Evolutionary conservation across 306 rosid genomes (phyloP), one percentile per base, ranked within the genome.

Genomic region (Prunus campanulata): DNA sequence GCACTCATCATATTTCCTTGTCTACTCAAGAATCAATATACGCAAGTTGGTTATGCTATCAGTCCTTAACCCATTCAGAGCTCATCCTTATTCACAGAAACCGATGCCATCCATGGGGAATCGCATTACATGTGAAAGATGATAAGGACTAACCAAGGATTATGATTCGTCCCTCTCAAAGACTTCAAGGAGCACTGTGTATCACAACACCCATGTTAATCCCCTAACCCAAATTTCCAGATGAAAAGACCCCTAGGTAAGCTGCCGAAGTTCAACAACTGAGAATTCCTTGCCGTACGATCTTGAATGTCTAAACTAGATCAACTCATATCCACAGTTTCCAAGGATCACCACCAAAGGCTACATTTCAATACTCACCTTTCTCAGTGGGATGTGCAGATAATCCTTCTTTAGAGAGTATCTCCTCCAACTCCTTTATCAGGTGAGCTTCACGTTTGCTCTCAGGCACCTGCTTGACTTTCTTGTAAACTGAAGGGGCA

Each of bases 391-490:
- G 92, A 87, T 86, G 87, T 74, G 94, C 78, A 75, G 97, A 88
- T 69, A 95, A 78, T 76, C 98, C 98, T 88, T 92, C 98, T 83
- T 68, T 88, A 74, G 96, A 83, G 9, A 95, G 85, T 77, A 95
- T 95, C 54, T 90, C 97, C 88, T 86, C 93, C 78, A 95, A 83
- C 88, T 89, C 98, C 86, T 86, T 90, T 77, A 90, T 83, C 72
- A 95, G 83, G 29, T 85, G 93, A 60, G 85, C 83, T 77, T 95
- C 98, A 51, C 97, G 96, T 81, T 95, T 85, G 80, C 78, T 86
- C 79, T 95, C 98, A 54, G 96, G 85, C 71, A 79, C 92, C 85
- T 90, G 98, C 90, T 95, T 95, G 79, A 90, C 89, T 81, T 88
- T 92, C 78, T 89, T 92, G 90, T 95, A 95, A 74, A 95, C 68